Base-by-base conservation (phyloP, 163 green algal genomes). In the Scenedesmus sp. region DNA sequence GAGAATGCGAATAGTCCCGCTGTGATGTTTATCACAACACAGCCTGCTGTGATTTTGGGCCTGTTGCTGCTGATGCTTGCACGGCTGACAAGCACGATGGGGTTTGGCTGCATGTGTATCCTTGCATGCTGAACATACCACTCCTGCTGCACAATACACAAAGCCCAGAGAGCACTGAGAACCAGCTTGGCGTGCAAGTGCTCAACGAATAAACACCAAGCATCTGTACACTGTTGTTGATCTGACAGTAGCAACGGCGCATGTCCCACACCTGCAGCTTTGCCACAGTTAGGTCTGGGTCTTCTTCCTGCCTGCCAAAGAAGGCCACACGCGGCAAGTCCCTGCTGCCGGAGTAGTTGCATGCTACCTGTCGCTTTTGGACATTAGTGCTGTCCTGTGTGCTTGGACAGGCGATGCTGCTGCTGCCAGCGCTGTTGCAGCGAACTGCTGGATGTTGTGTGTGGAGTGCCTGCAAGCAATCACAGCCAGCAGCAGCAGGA, bases 201-300 rank as follows among this genome's bases (percentile, higher is more conserved):
- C 42, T 26, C 35, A 53, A 7, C 15, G 2, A 61, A 10, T 24
- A 7, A 56, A 9, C 59, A 26, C 15, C 30, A 4, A 20, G 15
- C 37, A 13, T 37, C 76, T 18, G n/a, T 9, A 16, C 49, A 81
- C 16, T 10, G 2, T 13, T 4, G n/a, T 51, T 37, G 24, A 61
- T 59, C 30, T 4, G 37, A 10, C 30, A 30, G 24, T 9, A 65
- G 15, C n/a, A 9, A 16, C n/a, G 10, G 12, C 83, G 18, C 53
- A 80, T 97, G 81, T 97, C 91, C 9, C 95, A 95, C 35, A 99
- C 97, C 93, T 98, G 96, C 26, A 95, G 82, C 86, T 95, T 95
- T 2, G 91, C 53, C 0, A 95, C 93, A 37, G 93, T 94, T 46
- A 93, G 93, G 5, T 94, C 80, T 80, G 93, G 90, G 16, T 95